Base-by-base conservation (phyloP, 2,329 filamentous ascomycete genomes). In the Lachnellula occidentalis region DNA sequence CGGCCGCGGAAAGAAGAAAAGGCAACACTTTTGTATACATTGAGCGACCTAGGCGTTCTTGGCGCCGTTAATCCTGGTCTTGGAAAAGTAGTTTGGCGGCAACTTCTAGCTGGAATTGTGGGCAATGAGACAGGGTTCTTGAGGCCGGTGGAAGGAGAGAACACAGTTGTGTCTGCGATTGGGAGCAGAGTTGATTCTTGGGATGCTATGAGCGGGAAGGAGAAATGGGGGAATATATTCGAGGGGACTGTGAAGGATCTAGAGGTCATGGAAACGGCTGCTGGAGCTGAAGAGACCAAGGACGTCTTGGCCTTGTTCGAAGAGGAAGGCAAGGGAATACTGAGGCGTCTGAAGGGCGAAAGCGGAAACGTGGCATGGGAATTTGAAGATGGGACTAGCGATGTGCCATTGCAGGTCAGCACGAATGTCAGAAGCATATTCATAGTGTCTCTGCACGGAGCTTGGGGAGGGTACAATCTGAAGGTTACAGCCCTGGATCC, bases 51-150 rank as follows among this genome's bases (percentile, higher is more conserved):
- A 48, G 83, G 85, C 37, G 81, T 96, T 2, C 73, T 99, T 17
- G 94, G 90, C 48, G 92, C 92, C 1, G 80, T 97, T 46, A 95
- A 96, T 65, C 94, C 94, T 1, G 87, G 85, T 68, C 92, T 87
- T 67, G 92, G 94, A 17, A 79, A 82, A 2, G 69, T 96, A 15
- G 81, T 96, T 2, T 99, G 94, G 94, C 82, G 94, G 52, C 92
- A 96, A 67, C 71, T 95, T 45, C 73, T 79, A n/a, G 74, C 75
- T 34, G 76, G 76, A 34, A 76, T 76, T 39, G 51, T 51, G 17
- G 34, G 42, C 27, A 50, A 24, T 36, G 19, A 51, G 63, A 65
- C 58, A 34, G 55, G 64, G 58, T 76, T 82, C 64, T 71, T 95
- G 62, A 79, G 87, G 59, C 83, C 87, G n/a, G 83, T 84, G n/a